Evolutionary conservation across 352 stramenopile genomes (phyloP), one percentile per base, ranked within the genome.

Genomic region (Phytophthora colocasiae): DNA sequence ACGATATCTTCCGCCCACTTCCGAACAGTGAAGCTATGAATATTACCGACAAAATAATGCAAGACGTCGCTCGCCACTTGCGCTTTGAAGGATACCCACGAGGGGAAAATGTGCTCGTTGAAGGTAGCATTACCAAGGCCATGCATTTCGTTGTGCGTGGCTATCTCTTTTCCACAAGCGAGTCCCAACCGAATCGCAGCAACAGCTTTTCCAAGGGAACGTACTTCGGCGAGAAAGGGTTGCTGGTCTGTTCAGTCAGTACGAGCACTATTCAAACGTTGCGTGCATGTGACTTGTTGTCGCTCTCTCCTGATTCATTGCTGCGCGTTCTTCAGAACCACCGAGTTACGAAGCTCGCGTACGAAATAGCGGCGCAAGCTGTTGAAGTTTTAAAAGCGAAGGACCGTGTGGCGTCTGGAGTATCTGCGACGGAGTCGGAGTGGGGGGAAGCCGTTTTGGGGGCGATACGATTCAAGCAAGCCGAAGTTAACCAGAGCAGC

Each of bases 111-210:
- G 81, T 90, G 12, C 19, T 92, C 2, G 76, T 89, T 0, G 81
- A 92, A 76, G 83, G 80, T 2, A 87, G 67, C 39, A 85, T 92
- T 29, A 72, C 80, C 27, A 87, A 83, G 36, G 63, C 71, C 27
- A 90, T 92, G 83, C 90, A 86, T 43, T 89, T 92, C 40, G 80
- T 92, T n/a, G 78, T 87, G 0, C 69, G 69, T 44, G 83, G 83
- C 0, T 58, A 78, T 32, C 45, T 92, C 6, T 71, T 74, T 40
- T 73, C 72, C 0, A 68, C 58, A 0, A 87, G 69, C 39, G 65
- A 61, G 3, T 58, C 77, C 1, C 61, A 85, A 3, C 38, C 69
- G 3, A 63, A 49, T 45, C 47, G 48, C 9, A 61, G 71, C 15
- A 34, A 59, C 0, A 77, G 62, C 24, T 89, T 78, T 44, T 26